Conservation (phyloP, 2,329 filamentous ascomycete species). For the Xylaria sp. region DNA sequence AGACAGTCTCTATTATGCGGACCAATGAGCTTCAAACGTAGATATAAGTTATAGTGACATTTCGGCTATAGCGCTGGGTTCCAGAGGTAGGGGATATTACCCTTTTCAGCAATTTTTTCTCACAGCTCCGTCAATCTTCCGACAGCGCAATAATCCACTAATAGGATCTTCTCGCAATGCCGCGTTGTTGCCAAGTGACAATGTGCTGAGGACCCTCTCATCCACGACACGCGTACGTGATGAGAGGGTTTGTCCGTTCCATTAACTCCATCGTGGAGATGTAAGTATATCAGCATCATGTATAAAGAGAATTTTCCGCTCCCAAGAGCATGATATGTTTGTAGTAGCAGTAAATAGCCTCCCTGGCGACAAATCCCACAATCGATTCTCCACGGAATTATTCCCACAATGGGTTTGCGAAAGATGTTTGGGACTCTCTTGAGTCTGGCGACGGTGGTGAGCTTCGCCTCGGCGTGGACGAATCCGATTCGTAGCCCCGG, state of each 20-base stretch:
- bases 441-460: constrained; percentile 25
- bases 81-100: constrained; percentile 13
- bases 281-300: background rate
- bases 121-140: constrained; percentile 15
- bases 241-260: constrained; percentile 1
- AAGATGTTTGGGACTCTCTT: constrained; percentile 30
- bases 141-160: constrained; percentile 29
- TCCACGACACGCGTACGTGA: background rate
- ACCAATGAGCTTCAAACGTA: constrained; percentile 17
- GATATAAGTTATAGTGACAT: background rate
- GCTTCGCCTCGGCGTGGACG: constrained; percentile 53
- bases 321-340: background rate
- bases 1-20: constrained; percentile 18
- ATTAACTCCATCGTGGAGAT: constrained; percentile 1
- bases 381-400: background rate
- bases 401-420: constrained; percentile 28
- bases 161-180: constrained; percentile 11
- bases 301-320: constrained; percentile 18
- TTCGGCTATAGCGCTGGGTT: background rate
- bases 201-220: background rate
- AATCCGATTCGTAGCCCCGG: constrained; percentile 63
- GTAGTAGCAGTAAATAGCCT: background rate
- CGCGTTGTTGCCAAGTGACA: background rate
- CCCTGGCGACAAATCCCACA: background rate
- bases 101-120: constrained; percentile 21